Percentiles rank a stretch among this genome's conserved stretches.
Conservation (phyloP, 2,329 filamentous ascomycete genomes). For the Phialophora verrucosa region DNA sequence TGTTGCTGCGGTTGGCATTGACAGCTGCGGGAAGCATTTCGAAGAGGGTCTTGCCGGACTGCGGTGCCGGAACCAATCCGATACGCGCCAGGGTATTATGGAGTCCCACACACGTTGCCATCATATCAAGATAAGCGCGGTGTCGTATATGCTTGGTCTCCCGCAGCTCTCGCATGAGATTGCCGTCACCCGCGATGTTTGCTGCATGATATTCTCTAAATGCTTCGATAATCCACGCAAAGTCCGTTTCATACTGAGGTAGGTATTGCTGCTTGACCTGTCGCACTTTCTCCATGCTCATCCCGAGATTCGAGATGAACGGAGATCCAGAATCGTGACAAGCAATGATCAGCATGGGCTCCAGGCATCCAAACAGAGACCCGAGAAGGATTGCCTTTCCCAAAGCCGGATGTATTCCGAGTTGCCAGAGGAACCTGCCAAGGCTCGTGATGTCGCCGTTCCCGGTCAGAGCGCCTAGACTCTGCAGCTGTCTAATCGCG, state of each 20-base stretch:
- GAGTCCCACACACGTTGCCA: conserved; percentile 19
- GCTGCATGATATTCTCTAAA: conserved; percentile 32
- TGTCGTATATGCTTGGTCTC: conserved; percentile 26
- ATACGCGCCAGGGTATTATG: conserved; percentile 20
- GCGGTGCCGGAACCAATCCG: conserved; percentile 17
- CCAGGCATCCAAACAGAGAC: conserved; percentile 85
- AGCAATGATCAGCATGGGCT: conserved; percentile 88
- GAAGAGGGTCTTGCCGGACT: conserved; percentile 20
- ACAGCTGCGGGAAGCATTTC: conserved; percentile 22
- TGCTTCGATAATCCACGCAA: conserved; percentile 29
- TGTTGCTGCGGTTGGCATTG: conserved; percentile 30
- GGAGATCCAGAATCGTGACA: conserved; percentile 25
- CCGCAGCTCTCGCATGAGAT: conserved; percentile 16
- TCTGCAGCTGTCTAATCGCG: conserved; percentile 87
- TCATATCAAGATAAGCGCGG: conserved; percentile 33
- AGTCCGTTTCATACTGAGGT: conserved; percentile 27
- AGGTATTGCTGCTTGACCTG: conserved; percentile 20
- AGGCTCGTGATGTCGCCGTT: conserved; percentile 84
- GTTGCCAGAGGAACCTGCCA: conserved; percentile 80
- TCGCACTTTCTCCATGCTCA: conserved; percentile 17
- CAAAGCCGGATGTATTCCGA: conserved; percentile 91
- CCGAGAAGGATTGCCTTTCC: conserved; percentile 90
- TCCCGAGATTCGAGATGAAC: conserved; percentile 23
- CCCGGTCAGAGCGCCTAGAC: conserved; percentile 84
- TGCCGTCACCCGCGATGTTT: conserved; percentile 13